These are phyloP conservation scores for Mycena capillaripes DNA, from an alignment of 768 basidiomycete genomes.

Conservation along the genomic window DNA sequence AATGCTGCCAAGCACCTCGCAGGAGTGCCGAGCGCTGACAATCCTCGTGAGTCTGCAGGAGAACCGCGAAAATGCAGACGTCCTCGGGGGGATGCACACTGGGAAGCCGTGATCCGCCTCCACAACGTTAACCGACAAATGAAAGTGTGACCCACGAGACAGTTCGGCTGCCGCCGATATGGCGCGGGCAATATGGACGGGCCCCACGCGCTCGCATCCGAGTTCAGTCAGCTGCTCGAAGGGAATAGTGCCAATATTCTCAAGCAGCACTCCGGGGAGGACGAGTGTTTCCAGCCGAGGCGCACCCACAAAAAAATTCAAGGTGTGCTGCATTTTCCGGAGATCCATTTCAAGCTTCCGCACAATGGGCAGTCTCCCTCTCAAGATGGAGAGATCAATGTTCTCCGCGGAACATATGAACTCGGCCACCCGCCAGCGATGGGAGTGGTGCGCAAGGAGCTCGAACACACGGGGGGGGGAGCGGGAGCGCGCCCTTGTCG, in stretches of 20 bases:
- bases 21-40: too few relatives aligned
- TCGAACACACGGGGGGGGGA: slow-evolving; percentile 1
- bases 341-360: neutral
- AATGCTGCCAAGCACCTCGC: neutral
- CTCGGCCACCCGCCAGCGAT: neutral
- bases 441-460: slow-evolving; percentile 5
- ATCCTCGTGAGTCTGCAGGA: neutral
- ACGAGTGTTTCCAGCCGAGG: neutral
- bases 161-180: neutral
- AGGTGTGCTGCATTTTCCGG: neutral
- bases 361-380: neutral
- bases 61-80: neutral
- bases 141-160: neutral
- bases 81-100: neutral
- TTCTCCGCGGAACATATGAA: neutral
- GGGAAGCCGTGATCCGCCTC: neutral
- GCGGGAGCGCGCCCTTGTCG: neutral
- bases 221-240: neutral
- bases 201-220: neutral
- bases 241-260: slow-evolving; percentile 4
- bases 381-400: slow-evolving; percentile 9
- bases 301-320: neutral
- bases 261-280: neutral
- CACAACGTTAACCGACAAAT: neutral
- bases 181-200: neutral